Percentiles rank a stretch among this genome's conserved stretches.
Conservation (phyloP, 202 grass and related monocot genomes). For the Tripidium arundinaceum region DNA sequence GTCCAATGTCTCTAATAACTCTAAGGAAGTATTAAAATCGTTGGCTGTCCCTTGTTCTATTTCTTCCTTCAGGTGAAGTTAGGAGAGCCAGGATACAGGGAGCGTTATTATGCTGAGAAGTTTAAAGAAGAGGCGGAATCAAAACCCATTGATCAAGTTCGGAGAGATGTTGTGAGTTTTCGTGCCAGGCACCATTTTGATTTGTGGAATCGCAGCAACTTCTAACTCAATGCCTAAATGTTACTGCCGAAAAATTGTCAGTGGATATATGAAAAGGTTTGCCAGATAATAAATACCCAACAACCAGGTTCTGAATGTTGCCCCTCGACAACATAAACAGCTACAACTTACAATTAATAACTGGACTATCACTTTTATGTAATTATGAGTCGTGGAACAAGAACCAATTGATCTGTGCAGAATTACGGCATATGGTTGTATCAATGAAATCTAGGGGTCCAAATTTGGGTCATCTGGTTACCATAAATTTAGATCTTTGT, state of each 20-base stretch:
- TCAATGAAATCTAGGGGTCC: too few species aligned
- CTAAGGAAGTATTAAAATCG: not conserved
- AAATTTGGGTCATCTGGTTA: too few species aligned
- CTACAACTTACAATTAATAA: not conserved
- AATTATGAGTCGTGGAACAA: slow-evolving; percentile 23
- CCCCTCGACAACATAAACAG: not conserved
- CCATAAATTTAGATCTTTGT: too few species aligned
- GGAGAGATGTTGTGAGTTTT: slow-evolving; percentile 92
- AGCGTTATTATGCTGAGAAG: slow-evolving; percentile 90
- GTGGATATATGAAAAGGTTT: not conserved
- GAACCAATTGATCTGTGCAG: not conserved
- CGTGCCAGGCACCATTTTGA: not conserved
- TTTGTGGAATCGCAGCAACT: slow-evolving; percentile 22
- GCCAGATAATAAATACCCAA: not conserved
- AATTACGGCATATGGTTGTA: slow-evolving; percentile 13
- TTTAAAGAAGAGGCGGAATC: slow-evolving; percentile 70
- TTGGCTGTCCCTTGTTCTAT: slow-evolving; percentile 1
- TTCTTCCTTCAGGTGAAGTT: slow-evolving; percentile 74
- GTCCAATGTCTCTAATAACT: slow-evolving; percentile 2
- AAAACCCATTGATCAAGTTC: slow-evolving; percentile 68
- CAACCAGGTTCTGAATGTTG: slow-evolving; percentile 4
- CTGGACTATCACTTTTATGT: not conserved
- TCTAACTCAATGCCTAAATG: slow-evolving; percentile 19
- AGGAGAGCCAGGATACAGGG: slow-evolving; percentile 81
- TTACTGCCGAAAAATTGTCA: slow-evolving; percentile 9